Base-by-base conservation (phyloP, 192 early-diverging fungal species). In the Linnemannia elongata region DNA sequence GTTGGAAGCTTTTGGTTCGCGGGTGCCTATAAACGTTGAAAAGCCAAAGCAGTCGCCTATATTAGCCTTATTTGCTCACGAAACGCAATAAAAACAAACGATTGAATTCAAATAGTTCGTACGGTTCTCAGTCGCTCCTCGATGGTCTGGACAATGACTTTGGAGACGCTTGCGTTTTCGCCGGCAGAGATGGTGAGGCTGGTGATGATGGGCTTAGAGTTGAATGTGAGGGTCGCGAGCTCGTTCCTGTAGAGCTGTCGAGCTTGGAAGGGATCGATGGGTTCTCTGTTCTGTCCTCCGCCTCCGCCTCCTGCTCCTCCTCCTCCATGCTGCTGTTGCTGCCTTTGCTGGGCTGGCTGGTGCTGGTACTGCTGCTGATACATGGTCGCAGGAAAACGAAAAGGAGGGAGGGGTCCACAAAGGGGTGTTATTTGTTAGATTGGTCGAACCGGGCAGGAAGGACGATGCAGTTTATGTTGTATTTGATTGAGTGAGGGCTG, bases 181-280 rank as follows among this genome's bases (percentile, higher is more conserved):
- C 94, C 92, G 5, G 98, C 98, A 63, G 95, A 91, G 66, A 95
- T 96, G 17, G 98, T 98, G 78, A 99, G 89, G 71, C 93, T 94
- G 49, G 94, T 97, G 86, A 99, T 99, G 82, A 99, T 97, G 17
- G 98, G 98, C 73, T 95, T 95, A 55, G 95, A 96, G 89, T 97
- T 98, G 89, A 97, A 97, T 1, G 97, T 98, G 74, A 99, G 91
- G 20, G 97, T 95, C 22, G 85, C 83, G 35, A 99, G 89, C 38
- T 92, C 91, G 45, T 83, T 89, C 66, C 92, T 88, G 81, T 94
- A 96, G 69, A 92, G 88, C 69, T 92, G 90, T 24, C 91, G 92
- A 47, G 96, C 82, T 13, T 71, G 38, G 22, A 79, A 60, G 4
- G 82, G 82, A n/a, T 79, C 75, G 6, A 60, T 5, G 35, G 8